These are phyloP conservation scores for Auriscalpium vulgare DNA, from an alignment of 768 basidiomycete species.

Conservation along the genomic window DNA sequence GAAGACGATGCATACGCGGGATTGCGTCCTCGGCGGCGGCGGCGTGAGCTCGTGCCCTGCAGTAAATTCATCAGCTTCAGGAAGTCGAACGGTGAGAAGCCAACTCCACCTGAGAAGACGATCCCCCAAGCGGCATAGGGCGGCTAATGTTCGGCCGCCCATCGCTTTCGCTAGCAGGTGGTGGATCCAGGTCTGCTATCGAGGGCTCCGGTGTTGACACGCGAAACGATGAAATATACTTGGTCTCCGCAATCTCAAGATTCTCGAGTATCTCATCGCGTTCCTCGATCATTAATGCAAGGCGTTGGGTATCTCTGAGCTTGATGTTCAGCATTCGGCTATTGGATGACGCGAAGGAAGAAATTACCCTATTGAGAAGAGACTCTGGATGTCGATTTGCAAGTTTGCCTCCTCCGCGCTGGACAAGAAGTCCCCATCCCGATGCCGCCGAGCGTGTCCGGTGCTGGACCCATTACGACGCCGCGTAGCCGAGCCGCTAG, in stretches of 20 bases:
- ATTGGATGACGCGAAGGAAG: not conserved
- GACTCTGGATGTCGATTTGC: constrained; percentile 60
- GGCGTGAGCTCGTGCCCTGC: constrained; percentile 26
- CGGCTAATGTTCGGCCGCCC: constrained; percentile 58
- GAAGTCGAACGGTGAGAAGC: too few relatives aligned
- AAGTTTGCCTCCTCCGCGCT: constrained; percentile 32
- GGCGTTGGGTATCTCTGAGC: constrained; percentile 54
- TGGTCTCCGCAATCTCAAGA: constrained; percentile 72
- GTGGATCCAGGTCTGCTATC: constrained; percentile 44
- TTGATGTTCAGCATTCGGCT: constrained; percentile 3
- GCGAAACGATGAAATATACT: constrained; percentile 70
- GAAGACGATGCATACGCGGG: constrained; percentile 62
- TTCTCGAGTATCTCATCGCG: constrained; percentile 72
- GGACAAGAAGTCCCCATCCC: not conserved
- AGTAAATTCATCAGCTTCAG: not conserved
- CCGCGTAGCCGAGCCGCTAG: constrained; percentile 15
- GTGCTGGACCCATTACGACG: not conserved
- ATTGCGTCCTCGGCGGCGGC: constrained; percentile 43
- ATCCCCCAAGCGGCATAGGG: constrained; percentile 42
- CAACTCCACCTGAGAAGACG: constrained; percentile 6
- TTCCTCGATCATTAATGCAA: constrained; percentile 66
- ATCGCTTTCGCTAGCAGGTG: constrained; percentile 24
- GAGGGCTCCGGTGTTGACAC: constrained; percentile 70
- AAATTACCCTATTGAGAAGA: constrained; percentile 69
- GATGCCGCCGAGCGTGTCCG: not conserved